phyloP scores from a whole-genome alignment of 1,284 basidiomycete genomes.

The Coniferiporia sulphurascens region DNA sequence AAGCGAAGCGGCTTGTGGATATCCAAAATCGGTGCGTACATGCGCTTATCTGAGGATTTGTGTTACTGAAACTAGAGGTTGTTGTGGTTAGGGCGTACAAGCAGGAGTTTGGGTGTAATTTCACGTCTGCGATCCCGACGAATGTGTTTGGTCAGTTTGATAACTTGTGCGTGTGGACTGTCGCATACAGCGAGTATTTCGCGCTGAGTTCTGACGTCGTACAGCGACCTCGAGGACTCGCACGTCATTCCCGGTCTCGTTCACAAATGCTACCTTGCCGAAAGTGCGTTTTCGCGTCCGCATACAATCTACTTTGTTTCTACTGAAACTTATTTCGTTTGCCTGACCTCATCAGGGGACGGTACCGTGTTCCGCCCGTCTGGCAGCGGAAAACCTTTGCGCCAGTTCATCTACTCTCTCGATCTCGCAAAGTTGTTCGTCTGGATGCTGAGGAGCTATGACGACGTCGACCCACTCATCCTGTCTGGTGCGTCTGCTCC shows the following conservation, averaged over 20 bases:
- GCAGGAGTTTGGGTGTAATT: constrained; percentile 85
- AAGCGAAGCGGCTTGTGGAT: constrained; percentile 91
- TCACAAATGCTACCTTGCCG: constrained; percentile 84
- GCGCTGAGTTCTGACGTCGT: background rate
- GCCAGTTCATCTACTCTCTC: constrained; percentile 92
- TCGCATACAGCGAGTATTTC: background rate
- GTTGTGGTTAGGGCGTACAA: constrained; percentile 68
- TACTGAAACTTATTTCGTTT: too few relatives aligned
- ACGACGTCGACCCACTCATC: constrained; percentile 85
- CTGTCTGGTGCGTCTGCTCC: constrained; percentile 55
- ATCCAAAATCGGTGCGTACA: constrained; percentile 79
- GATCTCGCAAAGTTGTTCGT: constrained; percentile 91
- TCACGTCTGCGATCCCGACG: constrained; percentile 89
- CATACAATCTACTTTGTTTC: too few relatives aligned
- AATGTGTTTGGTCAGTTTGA: constrained; percentile 86
- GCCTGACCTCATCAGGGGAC: constrained; percentile 60
- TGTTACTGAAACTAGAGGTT: background rate
- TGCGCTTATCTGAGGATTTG: background rate
- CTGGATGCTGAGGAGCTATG: constrained; percentile 85
- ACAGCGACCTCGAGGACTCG: constrained; percentile 75
- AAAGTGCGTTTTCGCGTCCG: constrained; percentile 51
- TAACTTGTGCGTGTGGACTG: constrained; percentile 53
- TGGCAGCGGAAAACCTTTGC: constrained; percentile 81
- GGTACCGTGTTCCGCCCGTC: constrained; percentile 76
- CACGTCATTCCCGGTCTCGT: constrained; percentile 90